phyloP scores from a whole-genome alignment of 495 filamentous ascomycete species.

The Extremus antarcticus region DNA sequence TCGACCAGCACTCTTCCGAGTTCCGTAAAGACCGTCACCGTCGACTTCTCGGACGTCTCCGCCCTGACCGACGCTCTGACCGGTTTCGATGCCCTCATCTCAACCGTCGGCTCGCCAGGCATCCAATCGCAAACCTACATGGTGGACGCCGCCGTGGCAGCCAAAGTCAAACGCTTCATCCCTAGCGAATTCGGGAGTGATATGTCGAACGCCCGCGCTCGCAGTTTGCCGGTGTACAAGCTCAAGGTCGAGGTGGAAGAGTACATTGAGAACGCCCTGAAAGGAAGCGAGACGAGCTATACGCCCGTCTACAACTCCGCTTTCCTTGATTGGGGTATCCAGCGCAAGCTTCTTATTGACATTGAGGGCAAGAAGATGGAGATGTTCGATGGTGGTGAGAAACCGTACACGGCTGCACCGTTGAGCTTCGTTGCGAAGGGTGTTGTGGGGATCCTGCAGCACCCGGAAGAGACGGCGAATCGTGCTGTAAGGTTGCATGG shows the following conservation, averaged over 20 bases:
- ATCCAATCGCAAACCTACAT: conserved; percentile 22
- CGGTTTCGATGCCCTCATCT: conserved; percentile 41
- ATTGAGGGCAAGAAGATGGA: neutral
- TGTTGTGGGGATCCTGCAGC: conserved; percentile 11
- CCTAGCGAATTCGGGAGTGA: conserved; percentile 31
- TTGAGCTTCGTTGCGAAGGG: conserved; percentile 6
- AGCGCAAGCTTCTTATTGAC: neutral
- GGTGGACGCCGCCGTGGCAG: conserved; percentile 29
- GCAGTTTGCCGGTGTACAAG: conserved; percentile 32
- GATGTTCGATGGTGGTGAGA: conserved; percentile 9
- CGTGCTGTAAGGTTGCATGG: conserved; percentile 12
- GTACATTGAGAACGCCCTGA: conserved; percentile 34
- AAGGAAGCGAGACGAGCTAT: conserved; percentile 9
- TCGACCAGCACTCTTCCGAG: conserved; percentile 32
- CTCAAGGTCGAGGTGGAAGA: conserved; percentile 35
- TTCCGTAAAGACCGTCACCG: conserved; percentile 29
- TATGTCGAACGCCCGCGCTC: conserved; percentile 22
- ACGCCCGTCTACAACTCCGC: conserved; percentile 8
- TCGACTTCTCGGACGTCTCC: conserved; percentile 50
- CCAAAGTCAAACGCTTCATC: conserved; percentile 31
- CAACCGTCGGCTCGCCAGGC: conserved; percentile 21
- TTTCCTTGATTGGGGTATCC: conserved; percentile 9
- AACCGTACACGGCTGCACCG: neutral
- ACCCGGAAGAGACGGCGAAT: conserved; percentile 15
- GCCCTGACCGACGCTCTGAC: conserved; percentile 30